Conservation (phyloP, 768 basidiomycete species). For the Russula emetica region DNA sequence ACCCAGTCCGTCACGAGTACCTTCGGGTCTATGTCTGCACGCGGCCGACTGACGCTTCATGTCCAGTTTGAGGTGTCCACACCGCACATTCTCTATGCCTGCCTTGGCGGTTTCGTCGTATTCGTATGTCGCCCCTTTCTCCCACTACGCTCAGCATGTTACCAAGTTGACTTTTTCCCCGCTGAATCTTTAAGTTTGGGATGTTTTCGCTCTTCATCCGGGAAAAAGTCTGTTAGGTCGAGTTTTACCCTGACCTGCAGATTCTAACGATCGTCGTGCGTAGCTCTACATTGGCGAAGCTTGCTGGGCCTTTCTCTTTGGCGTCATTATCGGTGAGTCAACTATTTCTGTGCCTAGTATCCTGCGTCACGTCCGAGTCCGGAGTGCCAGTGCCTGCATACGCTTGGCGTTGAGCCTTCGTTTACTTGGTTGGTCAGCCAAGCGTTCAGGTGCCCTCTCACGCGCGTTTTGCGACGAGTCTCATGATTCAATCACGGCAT, state of each 20-base stretch:
- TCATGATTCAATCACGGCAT: background rate
- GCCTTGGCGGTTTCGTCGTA: conserved; percentile 78
- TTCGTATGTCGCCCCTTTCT: conserved; percentile 43
- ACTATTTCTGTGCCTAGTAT: conserved; percentile 2
- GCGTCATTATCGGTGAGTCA: conserved; percentile 75
- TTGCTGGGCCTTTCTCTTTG: conserved; percentile 90
- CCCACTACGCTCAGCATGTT: background rate
- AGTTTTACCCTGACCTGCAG: background rate
- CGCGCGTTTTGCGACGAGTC: background rate
- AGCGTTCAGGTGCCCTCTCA: background rate
- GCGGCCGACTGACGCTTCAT: conserved; percentile 8
- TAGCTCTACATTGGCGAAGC: conserved; percentile 95
- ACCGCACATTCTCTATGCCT: conserved; percentile 74
- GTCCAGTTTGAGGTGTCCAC: conserved; percentile 55
- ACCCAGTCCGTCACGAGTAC: conserved; percentile 41
- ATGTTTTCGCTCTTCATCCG: conserved; percentile 93
- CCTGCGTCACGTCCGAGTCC: background rate
- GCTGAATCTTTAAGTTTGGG: conserved; percentile 58
- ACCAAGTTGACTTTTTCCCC: background rate
- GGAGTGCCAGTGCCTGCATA: background rate
- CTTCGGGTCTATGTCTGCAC: background rate
- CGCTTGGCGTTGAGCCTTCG: background rate
- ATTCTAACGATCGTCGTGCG: conserved; percentile 3
- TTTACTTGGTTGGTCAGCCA: background rate
- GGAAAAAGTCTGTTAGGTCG: conserved; percentile 54